Base-by-base conservation (phyloP, 345 rosid species). In the Angophora floribunda region DNA sequence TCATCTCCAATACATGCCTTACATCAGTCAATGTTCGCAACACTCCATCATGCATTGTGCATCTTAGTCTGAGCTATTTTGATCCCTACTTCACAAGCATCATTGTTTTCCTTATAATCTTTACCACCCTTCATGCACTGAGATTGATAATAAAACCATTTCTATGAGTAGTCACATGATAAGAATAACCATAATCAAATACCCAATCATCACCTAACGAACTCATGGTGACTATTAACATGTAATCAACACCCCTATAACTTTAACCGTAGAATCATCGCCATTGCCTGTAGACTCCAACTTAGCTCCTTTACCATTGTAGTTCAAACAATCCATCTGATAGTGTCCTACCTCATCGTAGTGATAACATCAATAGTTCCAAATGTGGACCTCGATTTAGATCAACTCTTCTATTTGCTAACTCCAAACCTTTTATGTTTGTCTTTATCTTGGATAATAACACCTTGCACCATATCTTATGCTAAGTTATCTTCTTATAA, bases 31-130 rank as follows among this genome's bases (percentile, higher is more conserved):
- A 70, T 70, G 26, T 19, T 70, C 26, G 36, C 47, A 70, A 70
- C 47, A 70, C 47, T 36, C 26, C 47, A 70, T 17, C 0, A 0
- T 36, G 26, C 47, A 70, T 9, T 0, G 1, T 36, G 26, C 47
- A 70, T 36, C 26, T 36, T 70, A 70, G 47, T 70, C 0, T 9
- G 7, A 70, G 19, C 26, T 70, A 1, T 1, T 10, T 0, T 9
- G 24, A 10, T 70, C 44, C 12, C 47, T 36, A 70, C 47, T 67
- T 36, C 82, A 41, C 82, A 70, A 17, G 82, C 12, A 11, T 6
- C 47, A 19, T 12, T 70, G 6, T 70, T 70, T 70, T 7, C 45
- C 82, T 70, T 36, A 12, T 17, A 70, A 47, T 36, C 26, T 70
- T 41, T 36, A 5, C 47, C 4, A 36, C 49, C 80, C 26, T 70